Evolutionary conservation across 1,284 basidiomycete genomes (phyloP), one percentile per base, ranked within the genome.

Genomic region (Leccinum solheimii): DNA sequence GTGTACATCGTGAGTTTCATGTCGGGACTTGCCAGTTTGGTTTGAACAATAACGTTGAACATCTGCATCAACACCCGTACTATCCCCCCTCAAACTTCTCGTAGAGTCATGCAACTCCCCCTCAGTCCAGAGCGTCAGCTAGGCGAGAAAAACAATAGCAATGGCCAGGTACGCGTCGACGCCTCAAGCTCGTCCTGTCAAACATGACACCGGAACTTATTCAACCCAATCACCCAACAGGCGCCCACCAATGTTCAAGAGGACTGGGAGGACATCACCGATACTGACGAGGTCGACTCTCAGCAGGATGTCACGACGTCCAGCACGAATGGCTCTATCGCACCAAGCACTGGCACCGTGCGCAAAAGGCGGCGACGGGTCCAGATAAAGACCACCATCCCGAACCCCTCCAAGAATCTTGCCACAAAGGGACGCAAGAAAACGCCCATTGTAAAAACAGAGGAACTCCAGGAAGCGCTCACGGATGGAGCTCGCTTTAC

Each of bases 401-500:
- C 73, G 2, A 48, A 62, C 0, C 58, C 62, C 9, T 49, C 62
- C 14, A 61, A 53, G 36, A 43, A 7, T 23, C 58, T 40, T 21
- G 5, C 65, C 21, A 13, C 14, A 60, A 74, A 64, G 55, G 60
- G 3, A 21, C 64, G 43, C 56, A 69, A 62, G 55, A 74, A 62
- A 19, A 4, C 32, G 0, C 62, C 64, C 40, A 40, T 66, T 1
- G 56, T 74, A 43, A 53, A 60, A 55, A 58, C 59, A 16, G 70
- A 72, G n/a, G 63, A 66, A 7, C n/a, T 75, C 5, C 63, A 70
- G 43, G 64, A 68, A 48, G 67, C 60, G 2, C 32, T 75, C 16
- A 56, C 60, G 14, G 60, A 67, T 14, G 72, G 76, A 8, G 69
- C 65, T 16, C 67, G 71, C 21, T 70, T 68, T 51, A 75, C 78